Evolutionary conservation across 2,329 filamentous ascomycete genomes (phyloP), one percentile per base, ranked within the genome.

Genomic region (Stemphylium vesicarium): DNA sequence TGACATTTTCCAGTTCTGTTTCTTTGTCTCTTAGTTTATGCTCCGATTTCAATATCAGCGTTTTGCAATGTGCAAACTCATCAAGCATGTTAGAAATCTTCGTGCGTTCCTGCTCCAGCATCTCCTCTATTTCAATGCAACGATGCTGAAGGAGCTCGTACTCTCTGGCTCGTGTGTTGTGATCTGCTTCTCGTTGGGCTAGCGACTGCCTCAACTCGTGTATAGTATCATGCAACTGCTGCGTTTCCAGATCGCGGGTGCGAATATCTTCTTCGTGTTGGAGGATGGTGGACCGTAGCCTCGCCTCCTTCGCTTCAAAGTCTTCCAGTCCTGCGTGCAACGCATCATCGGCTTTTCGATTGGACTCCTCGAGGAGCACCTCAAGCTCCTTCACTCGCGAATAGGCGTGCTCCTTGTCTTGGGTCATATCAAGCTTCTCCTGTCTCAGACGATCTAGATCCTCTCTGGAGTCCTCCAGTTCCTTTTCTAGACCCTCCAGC

Each of bases 311-410:
- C 8, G 43, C 42, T n/a, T 63, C 56, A 38, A 62, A 64, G 0
- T 55, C 54, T 39, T 72, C 63, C n/a, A 64, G 43, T 62, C 64
- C 50, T 32, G 60, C 50, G 13, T 42, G 45, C 5, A 73, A 40
- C 12, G 60, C 53, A 10, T 75, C 67, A 8, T 75, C 66, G 3
- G 73, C 76, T 18, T 70, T 57, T 15, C 56, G 59, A 4, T 69
- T 73, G 11, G 76, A 73, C 3, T 75, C 62, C 11, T 74, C 69
- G n/a, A 81, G 65, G n/a, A 78, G 67, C 7, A 59, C 54, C n/a
- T 73, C 68, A 4, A 76, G 49, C n/a, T 61, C 53, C 70, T 68
- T 16, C 77, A 65, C 20, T 57, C 66, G 53, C 9, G 56, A 49
- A 15, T 65, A 60, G 8, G 80, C 15, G 63, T 65, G n/a, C 66